Conservation (phyloP, 176 grass and related monocot genomes). For the Rhynchospora tenuis region DNA sequence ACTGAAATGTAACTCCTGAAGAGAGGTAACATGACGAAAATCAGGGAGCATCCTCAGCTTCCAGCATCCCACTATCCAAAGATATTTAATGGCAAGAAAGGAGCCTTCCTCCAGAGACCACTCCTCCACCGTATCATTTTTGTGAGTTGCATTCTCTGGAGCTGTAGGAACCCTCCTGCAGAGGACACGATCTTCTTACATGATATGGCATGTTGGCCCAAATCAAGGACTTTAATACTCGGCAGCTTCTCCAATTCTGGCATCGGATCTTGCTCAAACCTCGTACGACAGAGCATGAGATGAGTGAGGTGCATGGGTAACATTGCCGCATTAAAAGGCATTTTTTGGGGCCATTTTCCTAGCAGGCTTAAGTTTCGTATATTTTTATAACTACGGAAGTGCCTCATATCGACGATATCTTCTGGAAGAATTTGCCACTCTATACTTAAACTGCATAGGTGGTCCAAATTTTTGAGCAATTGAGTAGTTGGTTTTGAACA, state of each 20-base stretch:
- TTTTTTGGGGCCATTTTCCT: background rate
- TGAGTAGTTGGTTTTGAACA: background rate
- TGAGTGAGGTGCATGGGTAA: background rate
- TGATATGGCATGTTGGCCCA: background rate
- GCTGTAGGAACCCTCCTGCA: background rate
- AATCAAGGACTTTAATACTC: background rate
- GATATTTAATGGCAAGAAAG: background rate
- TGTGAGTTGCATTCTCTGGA: background rate
- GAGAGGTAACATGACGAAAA: background rate
- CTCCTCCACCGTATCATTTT: background rate
- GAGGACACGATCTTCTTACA: background rate
- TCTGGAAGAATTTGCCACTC: background rate
- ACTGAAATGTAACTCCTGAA: background rate
- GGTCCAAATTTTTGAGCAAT: background rate
- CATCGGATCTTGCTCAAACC: background rate
- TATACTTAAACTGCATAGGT: slow-evolving; percentile 1
- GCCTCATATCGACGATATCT: background rate
- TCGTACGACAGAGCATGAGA: background rate
- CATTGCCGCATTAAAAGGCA: background rate
- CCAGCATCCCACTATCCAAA: slow-evolving; percentile 7
- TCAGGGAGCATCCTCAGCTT: slow-evolving; percentile 3
- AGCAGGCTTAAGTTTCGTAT: background rate
- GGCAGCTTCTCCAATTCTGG: background rate
- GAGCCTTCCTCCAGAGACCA: background rate
- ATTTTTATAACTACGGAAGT: background rate